Conservation (phyloP, 2,329 filamentous ascomycete species). For the Apiospora koreana region DNA sequence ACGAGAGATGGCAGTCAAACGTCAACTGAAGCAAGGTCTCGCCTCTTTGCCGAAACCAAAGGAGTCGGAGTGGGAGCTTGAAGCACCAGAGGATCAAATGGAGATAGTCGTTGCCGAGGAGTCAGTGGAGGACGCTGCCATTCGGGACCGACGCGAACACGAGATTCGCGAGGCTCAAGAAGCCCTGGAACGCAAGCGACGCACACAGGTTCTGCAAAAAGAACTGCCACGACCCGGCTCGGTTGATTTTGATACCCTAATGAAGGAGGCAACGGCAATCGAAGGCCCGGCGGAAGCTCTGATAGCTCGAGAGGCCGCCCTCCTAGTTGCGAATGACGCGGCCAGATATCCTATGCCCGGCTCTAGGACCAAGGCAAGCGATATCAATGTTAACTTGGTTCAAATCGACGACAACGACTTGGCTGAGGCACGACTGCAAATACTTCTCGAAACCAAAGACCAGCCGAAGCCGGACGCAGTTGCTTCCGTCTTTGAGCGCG, state of each 20-base stretch:
- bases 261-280: conserved; percentile 62
- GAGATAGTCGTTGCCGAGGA: conserved; percentile 55
- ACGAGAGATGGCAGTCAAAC: conserved; percentile 67
- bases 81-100: conserved; percentile 79
- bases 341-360: conserved; percentile 71
- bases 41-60: conserved; percentile 88
- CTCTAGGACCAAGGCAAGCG: conserved; percentile 62
- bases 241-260: conserved; percentile 70
- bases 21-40: conserved; percentile 71
- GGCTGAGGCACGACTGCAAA: conserved; percentile 73
- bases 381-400: conserved; percentile 59
- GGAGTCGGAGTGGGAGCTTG: conserved; percentile 91
- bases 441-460: conserved; percentile 68
- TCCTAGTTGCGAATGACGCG: conserved; percentile 82
- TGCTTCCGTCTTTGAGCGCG: conserved; percentile 53
- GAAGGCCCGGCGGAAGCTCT: conserved; percentile 65
- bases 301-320: conserved; percentile 75
- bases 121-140: conserved; percentile 63
- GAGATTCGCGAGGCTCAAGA: conserved; percentile 72
- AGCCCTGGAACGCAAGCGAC: conserved; percentile 76
- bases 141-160: conserved; percentile 77
- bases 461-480: conserved; percentile 51
- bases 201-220: conserved; percentile 89
- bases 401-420: conserved; percentile 71
- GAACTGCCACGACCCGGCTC: conserved; percentile 74